These are phyloP conservation scores for Cystobasidium sp. DNA, from an alignment of 1,284 basidiomycete genomes.

Conservation along the genomic window DNA sequence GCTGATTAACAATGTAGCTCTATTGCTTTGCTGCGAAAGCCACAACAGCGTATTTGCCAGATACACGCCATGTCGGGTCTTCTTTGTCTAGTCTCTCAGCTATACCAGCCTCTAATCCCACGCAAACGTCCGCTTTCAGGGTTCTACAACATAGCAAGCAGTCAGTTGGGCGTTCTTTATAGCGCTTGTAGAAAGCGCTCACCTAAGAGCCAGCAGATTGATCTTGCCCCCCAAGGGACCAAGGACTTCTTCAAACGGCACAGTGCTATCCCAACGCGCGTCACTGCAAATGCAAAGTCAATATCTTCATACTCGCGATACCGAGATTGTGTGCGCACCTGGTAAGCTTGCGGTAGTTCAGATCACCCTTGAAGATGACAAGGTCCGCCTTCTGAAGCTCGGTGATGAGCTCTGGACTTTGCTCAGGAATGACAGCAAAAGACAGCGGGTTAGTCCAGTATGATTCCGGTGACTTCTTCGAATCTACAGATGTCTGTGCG, in stretches of 20 bases:
- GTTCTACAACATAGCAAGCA: slow-evolving; percentile 64
- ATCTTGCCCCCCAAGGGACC: slow-evolving; percentile 61
- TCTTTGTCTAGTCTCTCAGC: slow-evolving; percentile 70
- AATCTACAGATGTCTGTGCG: neutral
- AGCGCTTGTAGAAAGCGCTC: neutral
- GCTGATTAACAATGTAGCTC: neutral
- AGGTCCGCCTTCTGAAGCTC: slow-evolving; percentile 70
- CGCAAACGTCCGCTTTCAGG: slow-evolving; percentile 94
- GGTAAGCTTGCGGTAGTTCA: slow-evolving; percentile 86
- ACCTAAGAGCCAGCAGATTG: slow-evolving; percentile 45
- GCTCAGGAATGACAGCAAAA: slow-evolving; percentile 76
- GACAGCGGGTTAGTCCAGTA: slow-evolving; percentile 86
- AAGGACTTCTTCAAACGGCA: slow-evolving; percentile 75
- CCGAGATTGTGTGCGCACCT: slow-evolving; percentile 3
- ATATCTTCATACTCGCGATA: neutral
- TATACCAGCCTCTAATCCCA: slow-evolving; percentile 70
- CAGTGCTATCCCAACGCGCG: slow-evolving; percentile 81
- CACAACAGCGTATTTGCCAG: slow-evolving; percentile 71
- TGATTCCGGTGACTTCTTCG: neutral
- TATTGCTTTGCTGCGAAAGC: slow-evolving; percentile 28
- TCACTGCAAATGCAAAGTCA: slow-evolving; percentile 64
- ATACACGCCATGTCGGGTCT: slow-evolving; percentile 76
- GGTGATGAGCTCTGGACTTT: slow-evolving; percentile 66
- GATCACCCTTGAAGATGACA: slow-evolving; percentile 95
- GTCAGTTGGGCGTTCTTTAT: slow-evolving; percentile 61